phyloP scores from a whole-genome alignment of 2,329 filamentous ascomycete genomes.

The Paecilomyces dactylethromorphus region DNA sequence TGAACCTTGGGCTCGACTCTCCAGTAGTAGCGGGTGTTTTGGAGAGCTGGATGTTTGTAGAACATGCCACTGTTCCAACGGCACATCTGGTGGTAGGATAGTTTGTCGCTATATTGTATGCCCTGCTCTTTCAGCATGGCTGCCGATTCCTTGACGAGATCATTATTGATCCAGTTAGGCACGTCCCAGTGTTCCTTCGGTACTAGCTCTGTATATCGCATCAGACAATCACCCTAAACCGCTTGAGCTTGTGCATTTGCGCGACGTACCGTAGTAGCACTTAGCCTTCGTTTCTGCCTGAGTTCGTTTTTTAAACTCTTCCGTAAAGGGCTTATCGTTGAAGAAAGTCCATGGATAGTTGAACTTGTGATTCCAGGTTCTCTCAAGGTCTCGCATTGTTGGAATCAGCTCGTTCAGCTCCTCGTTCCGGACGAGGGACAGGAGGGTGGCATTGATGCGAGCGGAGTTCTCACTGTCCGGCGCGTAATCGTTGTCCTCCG shows the following conservation, averaged over 20 bases:
- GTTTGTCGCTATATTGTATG: slow-evolving; percentile 82
- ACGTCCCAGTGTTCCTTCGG: slow-evolving; percentile 93
- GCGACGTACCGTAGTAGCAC: slow-evolving; percentile 65
- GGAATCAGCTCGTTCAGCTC: slow-evolving; percentile 78
- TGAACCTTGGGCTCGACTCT: slow-evolving; percentile 97
- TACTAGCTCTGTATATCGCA: slow-evolving; percentile 59
- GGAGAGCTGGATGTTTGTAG: slow-evolving; percentile 87
- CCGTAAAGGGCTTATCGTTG: slow-evolving; percentile 88
- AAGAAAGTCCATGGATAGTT: slow-evolving; percentile 99
- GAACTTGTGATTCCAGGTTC: slow-evolving; percentile 97
- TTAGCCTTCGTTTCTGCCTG: slow-evolving; percentile 79
- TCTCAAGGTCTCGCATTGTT: slow-evolving; percentile 85
- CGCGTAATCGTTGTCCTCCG: slow-evolving; percentile 68
- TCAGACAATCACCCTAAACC: slow-evolving; percentile 15
- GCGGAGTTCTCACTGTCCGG: slow-evolving; percentile 67
- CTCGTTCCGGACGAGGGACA: slow-evolving; percentile 86
- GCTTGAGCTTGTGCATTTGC: not conserved
- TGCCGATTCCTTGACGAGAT: slow-evolving; percentile 78
- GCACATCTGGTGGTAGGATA: slow-evolving; percentile 98
- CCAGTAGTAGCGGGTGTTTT: slow-evolving; percentile 88
- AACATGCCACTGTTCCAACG: slow-evolving; percentile 98
- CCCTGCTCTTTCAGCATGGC: slow-evolving; percentile 74
- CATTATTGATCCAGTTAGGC: slow-evolving; percentile 84
- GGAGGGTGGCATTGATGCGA: slow-evolving; percentile 86
- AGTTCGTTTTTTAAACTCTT: slow-evolving; percentile 85